phyloP scores from a whole-genome alignment of 768 basidiomycete genomes.

The Leccinum incarnatum region DNA sequence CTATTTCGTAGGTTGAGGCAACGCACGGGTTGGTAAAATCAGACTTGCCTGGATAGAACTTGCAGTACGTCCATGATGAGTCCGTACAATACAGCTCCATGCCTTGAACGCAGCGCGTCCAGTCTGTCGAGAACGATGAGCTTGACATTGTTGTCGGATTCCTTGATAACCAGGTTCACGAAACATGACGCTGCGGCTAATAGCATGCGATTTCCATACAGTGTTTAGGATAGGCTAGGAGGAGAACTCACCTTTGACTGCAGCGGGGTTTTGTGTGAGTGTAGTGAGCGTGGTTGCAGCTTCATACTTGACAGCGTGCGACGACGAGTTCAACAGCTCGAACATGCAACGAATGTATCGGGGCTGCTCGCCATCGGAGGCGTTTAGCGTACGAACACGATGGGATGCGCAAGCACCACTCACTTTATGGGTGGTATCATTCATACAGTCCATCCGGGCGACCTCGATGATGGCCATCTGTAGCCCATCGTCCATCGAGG shows the following conservation, averaged over 20 bases:
- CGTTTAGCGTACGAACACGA: slow-evolving; percentile 5
- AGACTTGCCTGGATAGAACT: slow-evolving; percentile 69
- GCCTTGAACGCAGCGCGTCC: slow-evolving; percentile 75
- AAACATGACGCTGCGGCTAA: slow-evolving; percentile 86
- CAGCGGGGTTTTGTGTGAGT: slow-evolving; percentile 92
- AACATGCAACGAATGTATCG: slow-evolving; percentile 93
- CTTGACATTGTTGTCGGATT: slow-evolving; percentile 99
- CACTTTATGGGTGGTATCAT: slow-evolving; percentile 79
- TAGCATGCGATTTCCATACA: slow-evolving; percentile 1
- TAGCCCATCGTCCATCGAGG: slow-evolving; percentile 82
- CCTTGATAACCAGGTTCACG: slow-evolving; percentile 87
- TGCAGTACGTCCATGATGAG: slow-evolving; percentile 96
- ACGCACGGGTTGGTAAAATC: not conserved
- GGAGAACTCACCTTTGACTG: slow-evolving; percentile 74
- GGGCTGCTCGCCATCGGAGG: slow-evolving; percentile 44
- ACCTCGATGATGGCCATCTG: slow-evolving; percentile 97
- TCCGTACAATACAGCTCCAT: slow-evolving; percentile 84
- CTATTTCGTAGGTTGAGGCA: slow-evolving; percentile 35
- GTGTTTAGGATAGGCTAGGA: not conserved
- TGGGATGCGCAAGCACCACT: slow-evolving; percentile 26
- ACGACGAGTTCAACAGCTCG: slow-evolving; percentile 84
- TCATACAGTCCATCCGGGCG: slow-evolving; percentile 84
- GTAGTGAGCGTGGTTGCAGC: slow-evolving; percentile 93
- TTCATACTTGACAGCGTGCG: slow-evolving; percentile 96
- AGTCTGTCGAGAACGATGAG: slow-evolving; percentile 94